Percentiles rank a stretch among this genome's conserved stretches.
These are phyloP conservation scores for Boletellus sp. DNA, from an alignment of 1,284 basidiomycete species.

Conservation along the genomic window DNA sequence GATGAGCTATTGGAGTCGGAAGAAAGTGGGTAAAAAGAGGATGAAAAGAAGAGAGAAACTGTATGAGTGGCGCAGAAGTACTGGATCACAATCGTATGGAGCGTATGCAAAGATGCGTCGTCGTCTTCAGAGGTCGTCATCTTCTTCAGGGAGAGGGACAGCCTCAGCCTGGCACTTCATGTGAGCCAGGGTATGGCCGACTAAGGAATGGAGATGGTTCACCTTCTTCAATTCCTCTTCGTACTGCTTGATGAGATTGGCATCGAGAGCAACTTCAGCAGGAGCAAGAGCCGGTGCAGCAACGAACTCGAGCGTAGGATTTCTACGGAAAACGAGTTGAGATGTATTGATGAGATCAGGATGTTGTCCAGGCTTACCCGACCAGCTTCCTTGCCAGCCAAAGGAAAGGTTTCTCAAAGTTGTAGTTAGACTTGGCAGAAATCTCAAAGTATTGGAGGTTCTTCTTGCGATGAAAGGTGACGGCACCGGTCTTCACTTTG, in stretches of 20 bases:
- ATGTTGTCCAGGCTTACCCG: constrained; percentile 58
- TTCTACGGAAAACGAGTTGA: constrained; percentile 45
- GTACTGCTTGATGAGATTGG: constrained; percentile 81
- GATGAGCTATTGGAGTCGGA: constrained; percentile 24
- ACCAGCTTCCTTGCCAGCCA: constrained; percentile 99
- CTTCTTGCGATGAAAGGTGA: constrained; percentile 99
- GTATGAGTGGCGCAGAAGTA: constrained; percentile 23
- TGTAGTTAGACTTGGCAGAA: constrained; percentile 99
- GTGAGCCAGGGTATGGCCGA: constrained; percentile 7
- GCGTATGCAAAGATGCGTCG: constrained; percentile 17
- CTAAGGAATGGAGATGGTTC: constrained; percentile 18
- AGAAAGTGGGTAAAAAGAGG: constrained; percentile 19
- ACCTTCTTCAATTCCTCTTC: constrained; percentile 74
- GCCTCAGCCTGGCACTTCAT: constrained; percentile 53
- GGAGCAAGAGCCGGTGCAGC: constrained; percentile 95
- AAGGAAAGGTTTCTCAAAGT: constrained; percentile 99
- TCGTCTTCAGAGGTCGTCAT: constrained; percentile 61
- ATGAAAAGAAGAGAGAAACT: constrained; percentile 13
- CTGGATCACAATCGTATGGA: constrained; percentile 17
- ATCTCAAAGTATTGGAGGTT: constrained; percentile 99
- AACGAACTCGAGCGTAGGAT: constrained; percentile 89
- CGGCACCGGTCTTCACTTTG: constrained; percentile 98
- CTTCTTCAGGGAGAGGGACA: constrained; percentile 77
- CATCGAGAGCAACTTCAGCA: constrained; percentile 88
- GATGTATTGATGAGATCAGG: background rate